phyloP scores from a whole-genome alignment of 805 yeast species.

The Starmerella sp. region DNA sequence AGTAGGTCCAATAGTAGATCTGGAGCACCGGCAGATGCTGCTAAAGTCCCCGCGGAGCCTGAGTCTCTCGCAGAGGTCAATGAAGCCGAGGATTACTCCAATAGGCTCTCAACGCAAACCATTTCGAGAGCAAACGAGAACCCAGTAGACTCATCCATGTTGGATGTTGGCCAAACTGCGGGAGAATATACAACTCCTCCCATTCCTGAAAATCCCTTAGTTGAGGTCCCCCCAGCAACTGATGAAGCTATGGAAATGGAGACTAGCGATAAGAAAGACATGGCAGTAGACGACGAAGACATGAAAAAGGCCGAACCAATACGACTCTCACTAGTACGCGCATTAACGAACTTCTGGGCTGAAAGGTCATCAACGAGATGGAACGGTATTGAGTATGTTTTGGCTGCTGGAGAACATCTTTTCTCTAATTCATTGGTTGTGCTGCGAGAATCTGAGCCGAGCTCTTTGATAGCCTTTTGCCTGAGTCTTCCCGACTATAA shows the following conservation, averaged over 20 bases:
- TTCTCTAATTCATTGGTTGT: constrained; percentile 90
- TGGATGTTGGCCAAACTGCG: neutral
- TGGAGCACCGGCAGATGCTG: neutral
- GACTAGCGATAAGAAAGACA: neutral
- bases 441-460: constrained; percentile 92
- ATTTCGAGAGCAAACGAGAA: neutral
- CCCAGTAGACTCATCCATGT: neutral
- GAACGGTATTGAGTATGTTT: constrained; percentile 83
- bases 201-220: neutral
- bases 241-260: neutral
- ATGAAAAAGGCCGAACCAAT: constrained; percentile 11
- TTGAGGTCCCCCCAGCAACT: neutral
- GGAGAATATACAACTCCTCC: neutral
- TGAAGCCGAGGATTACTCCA: constrained; percentile 10
- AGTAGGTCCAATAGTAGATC: neutral
- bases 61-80: neutral
- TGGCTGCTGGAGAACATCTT: constrained; percentile 70
- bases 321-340: constrained; percentile 52
- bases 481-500: constrained; percentile 73
- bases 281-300: constrained; percentile 9
- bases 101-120: neutral
- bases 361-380: constrained; percentile 91
- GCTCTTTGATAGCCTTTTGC: constrained; percentile 88
- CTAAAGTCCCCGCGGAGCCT: too few species aligned
- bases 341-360: constrained; percentile 90